A percentile compares a stretch with the other conserved stretches of the same genome.
Conservation (phyloP, 805 yeast species). For the Yamadazyma endophytica region DNA sequence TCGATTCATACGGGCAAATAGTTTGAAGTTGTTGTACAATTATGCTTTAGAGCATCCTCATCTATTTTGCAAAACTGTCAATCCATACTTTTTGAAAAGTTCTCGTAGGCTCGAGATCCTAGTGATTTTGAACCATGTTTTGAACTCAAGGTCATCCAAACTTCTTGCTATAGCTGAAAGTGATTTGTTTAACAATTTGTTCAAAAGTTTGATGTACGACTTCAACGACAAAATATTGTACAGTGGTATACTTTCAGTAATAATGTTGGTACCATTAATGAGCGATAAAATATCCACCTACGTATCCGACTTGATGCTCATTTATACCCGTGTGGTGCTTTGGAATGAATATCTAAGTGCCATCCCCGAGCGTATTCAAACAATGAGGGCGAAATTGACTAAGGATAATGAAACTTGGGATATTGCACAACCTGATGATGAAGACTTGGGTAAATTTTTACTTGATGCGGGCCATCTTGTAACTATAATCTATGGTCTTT, state of each 20-base stretch:
- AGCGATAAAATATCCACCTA: constrained; percentile 26
- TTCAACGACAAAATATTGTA: constrained; percentile 35
- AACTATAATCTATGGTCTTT: constrained; percentile 53
- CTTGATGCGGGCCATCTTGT: constrained; percentile 32
- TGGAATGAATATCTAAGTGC: constrained; percentile 19
- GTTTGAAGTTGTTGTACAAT: constrained; percentile 34
- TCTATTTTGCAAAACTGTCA: constrained; percentile 32
- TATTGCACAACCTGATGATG: constrained; percentile 10
- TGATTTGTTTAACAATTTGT: constrained; percentile 30
- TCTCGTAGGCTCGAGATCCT: constrained; percentile 34
- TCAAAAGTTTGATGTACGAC: constrained; percentile 40
- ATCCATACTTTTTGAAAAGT: constrained; percentile 29
- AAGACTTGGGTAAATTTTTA: background rate
- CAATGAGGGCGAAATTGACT: constrained; percentile 5
- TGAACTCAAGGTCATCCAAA: constrained; percentile 21
- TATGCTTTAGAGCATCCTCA: constrained; percentile 38
- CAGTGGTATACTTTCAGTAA: constrained; percentile 25
- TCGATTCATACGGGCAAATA: constrained; percentile 45
- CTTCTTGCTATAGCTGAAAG: constrained; percentile 29
- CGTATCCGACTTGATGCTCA: constrained; percentile 40
- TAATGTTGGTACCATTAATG: constrained; percentile 41
- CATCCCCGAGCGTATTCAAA: constrained; percentile 9
- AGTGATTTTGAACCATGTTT: constrained; percentile 30
- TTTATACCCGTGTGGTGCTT: constrained; percentile 37
- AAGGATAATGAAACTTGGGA: constrained; percentile 15